These are phyloP conservation scores for Populus pruinosa DNA, from an alignment of 345 rosid genomes.

Conservation along the genomic window DNA sequence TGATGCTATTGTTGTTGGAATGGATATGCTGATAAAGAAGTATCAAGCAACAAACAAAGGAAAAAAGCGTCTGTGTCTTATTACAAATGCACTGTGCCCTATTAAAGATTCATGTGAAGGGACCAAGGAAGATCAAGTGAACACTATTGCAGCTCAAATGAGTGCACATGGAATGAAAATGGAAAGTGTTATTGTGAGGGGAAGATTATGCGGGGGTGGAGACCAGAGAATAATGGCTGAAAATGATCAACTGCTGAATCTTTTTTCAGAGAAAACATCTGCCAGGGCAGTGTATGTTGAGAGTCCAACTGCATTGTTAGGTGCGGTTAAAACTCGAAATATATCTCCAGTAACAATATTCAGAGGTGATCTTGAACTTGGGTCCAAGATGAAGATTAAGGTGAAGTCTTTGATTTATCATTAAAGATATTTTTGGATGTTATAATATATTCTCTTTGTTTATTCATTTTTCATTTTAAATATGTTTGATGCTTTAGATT, in stretches of 20 bases:
- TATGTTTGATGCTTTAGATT: neutral
- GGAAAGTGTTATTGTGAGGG: constrained; percentile 67
- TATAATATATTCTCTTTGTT: neutral
- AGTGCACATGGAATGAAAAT: constrained; percentile 59
- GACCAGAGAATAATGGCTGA: constrained; percentile 49
- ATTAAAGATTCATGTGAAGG: constrained; percentile 76
- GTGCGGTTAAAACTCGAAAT: constrained; percentile 72
- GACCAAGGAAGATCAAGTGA: constrained; percentile 77
- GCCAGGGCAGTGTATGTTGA: constrained; percentile 60
- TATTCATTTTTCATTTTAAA: neutral
- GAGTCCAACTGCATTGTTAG: constrained; percentile 68
- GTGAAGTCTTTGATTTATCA: constrained; percentile 34
- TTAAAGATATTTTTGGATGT: neutral
- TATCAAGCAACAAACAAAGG: constrained; percentile 60
- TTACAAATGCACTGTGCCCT: constrained; percentile 67
- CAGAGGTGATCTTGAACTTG: constrained; percentile 84
- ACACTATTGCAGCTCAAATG: constrained; percentile 63
- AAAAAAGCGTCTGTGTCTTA: constrained; percentile 76
- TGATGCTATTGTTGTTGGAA: constrained; percentile 89
- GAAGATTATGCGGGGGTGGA: constrained; percentile 26
- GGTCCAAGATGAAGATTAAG: constrained; percentile 72
- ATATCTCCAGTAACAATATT: constrained; percentile 72
- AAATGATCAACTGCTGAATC: constrained; percentile 63
- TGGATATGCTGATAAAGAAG: constrained; percentile 87
- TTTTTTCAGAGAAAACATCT: constrained; percentile 53